Evolutionary conservation across 163 green algal species (phyloP).

Genomic region (Scenedesmus sp.): DNA sequence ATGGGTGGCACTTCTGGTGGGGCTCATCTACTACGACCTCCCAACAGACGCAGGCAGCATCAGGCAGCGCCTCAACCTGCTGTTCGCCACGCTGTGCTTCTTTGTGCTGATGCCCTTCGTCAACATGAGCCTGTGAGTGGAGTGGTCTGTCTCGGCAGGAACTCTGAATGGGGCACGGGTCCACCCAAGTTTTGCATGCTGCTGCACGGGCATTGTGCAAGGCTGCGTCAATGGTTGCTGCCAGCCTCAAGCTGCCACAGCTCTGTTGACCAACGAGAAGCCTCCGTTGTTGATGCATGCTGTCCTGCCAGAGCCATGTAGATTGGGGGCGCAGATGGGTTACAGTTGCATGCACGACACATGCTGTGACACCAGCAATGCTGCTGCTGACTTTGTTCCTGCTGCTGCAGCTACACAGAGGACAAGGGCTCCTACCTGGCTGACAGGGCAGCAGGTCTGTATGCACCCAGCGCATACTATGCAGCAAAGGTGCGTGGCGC

Average conservation of each 20-base stretch:
- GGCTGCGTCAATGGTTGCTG: too few species aligned
- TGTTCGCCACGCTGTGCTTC: conserved; percentile 54
- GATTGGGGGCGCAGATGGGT: too few species aligned
- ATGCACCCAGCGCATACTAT: conserved; percentile 30
- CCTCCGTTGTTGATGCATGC: too few species aligned
- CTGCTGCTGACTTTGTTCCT: not conserved
- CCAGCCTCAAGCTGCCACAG: too few species aligned
- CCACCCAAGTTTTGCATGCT: not conserved
- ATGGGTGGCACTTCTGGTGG: conserved; percentile 65
- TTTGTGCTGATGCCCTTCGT: conserved; percentile 64
- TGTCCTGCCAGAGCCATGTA: too few species aligned
- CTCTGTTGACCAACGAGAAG: too few species aligned
- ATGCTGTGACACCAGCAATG: too few species aligned
- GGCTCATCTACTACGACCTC: conserved; percentile 63
- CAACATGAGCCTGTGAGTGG: conserved; percentile 54
- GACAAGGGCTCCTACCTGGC: conserved; percentile 55
- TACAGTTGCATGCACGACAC: not conserved
- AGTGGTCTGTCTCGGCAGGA: not conserved
- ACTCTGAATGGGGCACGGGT: not conserved
- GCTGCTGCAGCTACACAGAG: conserved; percentile 38
- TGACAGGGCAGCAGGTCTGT: conserved; percentile 51
- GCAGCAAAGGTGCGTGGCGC: conserved; percentile 47
- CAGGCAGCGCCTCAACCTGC: conserved; percentile 53
- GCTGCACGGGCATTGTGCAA: too few species aligned
- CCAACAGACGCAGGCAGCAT: conserved; percentile 47